A percentile compares a stretch with the other conserved stretches of the same genome.
phyloP scores from a whole-genome alignment of 768 basidiomycete genomes.

The Hygrocybe punicea region DNA sequence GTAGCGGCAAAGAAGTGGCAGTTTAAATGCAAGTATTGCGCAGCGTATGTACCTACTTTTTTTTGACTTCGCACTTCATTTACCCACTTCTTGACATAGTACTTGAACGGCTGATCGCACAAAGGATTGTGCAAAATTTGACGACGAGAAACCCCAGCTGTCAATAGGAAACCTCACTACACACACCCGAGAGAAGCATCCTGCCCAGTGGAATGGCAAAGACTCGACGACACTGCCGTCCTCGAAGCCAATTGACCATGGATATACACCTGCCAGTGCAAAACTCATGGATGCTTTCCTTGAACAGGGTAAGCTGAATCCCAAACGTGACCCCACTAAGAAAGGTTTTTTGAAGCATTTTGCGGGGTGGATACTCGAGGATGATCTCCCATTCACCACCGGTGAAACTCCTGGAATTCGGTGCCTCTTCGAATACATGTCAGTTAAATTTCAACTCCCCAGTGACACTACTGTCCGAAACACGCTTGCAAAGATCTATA shows the following conservation, averaged over 20 bases:
- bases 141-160: slow-evolving; percentile 12
- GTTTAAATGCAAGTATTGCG: slow-evolving; percentile 13
- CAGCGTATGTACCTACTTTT: neutral
- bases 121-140: slow-evolving; percentile 6
- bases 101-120: slow-evolving; percentile 6
- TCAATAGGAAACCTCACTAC: slow-evolving; percentile 11
- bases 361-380: slow-evolving; percentile 23
- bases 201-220: neutral
- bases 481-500: too few relatives aligned
- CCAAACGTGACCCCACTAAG: slow-evolving; percentile 14
- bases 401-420: too few relatives aligned
- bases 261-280: slow-evolving; percentile 6
- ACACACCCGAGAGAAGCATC: slow-evolving; percentile 7
- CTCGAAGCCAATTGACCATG: neutral
- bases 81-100: slow-evolving; percentile 1
- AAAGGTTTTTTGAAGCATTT: slow-evolving; percentile 15
- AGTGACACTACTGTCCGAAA: too few relatives aligned
- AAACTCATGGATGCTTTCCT: slow-evolving; percentile 20
- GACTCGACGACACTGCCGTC: neutral
- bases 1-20: slow-evolving; percentile 4
- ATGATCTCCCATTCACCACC: too few relatives aligned
- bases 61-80: neutral
- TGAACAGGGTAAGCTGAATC: slow-evolving; percentile 15
- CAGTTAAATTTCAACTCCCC: too few relatives aligned
- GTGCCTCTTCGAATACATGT: too few relatives aligned